Percentiles rank a stretch among this genome's conserved stretches.
phyloP scores from a whole-genome alignment of 2,329 filamentous ascomycete species.

The Colletotrichum siamense region DNA sequence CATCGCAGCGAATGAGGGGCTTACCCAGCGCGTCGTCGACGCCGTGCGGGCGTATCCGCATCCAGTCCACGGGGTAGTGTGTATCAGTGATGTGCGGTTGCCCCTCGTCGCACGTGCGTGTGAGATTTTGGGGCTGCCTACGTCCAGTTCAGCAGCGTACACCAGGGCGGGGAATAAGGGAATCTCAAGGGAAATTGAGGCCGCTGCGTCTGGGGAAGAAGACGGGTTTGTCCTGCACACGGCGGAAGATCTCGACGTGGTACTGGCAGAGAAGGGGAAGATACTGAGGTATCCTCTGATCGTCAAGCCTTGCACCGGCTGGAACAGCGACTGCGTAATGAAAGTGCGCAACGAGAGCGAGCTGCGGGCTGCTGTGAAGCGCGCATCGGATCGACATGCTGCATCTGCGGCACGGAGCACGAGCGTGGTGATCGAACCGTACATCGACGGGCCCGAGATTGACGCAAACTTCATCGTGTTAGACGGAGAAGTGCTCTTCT shows the following conservation, averaged over 20 bases:
- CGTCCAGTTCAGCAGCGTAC: constrained; percentile 31
- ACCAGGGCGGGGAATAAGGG: constrained; percentile 34
- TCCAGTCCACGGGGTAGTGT: constrained; percentile 40
- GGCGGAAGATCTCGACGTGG: constrained; percentile 22
- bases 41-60: constrained; percentile 25
- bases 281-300: constrained; percentile 33
- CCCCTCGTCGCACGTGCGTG: constrained; percentile 34
- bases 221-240: constrained; percentile 4
- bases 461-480: constrained; percentile 45
- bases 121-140: constrained; percentile 34
- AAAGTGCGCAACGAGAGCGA: constrained; percentile 32
- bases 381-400: constrained; percentile 21
- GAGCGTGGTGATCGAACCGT: constrained; percentile 41
- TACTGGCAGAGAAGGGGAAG: neutral
- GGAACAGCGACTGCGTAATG: constrained; percentile 35
- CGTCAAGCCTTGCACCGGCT: constrained; percentile 41
- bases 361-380: constrained; percentile 28
- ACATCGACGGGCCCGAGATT: constrained; percentile 45
- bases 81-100: constrained; percentile 35
- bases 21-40: constrained; percentile 33
- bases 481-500: constrained; percentile 44
- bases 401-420: constrained; percentile 22
- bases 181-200: constrained; percentile 25
- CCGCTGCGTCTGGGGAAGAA: constrained; percentile 4
- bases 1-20: constrained; percentile 29